These are phyloP conservation scores for Adansonia grandidieri DNA, from an alignment of 441 rosid species.

Conservation along the genomic window DNA sequence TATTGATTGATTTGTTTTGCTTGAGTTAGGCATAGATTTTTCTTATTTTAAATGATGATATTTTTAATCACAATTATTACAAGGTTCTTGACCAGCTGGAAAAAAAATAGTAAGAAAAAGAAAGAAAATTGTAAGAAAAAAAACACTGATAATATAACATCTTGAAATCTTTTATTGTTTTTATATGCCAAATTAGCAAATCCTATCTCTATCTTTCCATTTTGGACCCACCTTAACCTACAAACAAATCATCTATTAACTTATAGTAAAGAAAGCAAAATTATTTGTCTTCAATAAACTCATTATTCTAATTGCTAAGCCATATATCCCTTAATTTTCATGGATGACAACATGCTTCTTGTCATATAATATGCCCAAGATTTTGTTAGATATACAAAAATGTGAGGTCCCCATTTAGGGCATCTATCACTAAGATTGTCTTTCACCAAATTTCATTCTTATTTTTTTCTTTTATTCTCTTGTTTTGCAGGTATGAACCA, in stretches of 20 bases:
- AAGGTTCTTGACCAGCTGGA: background rate
- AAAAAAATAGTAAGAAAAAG: background rate
- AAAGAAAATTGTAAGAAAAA: too few species aligned
- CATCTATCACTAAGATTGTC: constrained; percentile 32
- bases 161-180: background rate
- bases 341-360: constrained; percentile 26
- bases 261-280: background rate
- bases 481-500: background rate
- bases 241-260: constrained; percentile 29
- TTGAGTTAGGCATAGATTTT: background rate
- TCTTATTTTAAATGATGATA: background rate
- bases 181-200: constrained; percentile 5
- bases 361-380: constrained; percentile 32
- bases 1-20: background rate
- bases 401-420: constrained; percentile 28
- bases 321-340: constrained; percentile 10
- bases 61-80: background rate
- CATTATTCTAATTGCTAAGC: constrained; percentile 9
- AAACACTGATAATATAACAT: too few species aligned
- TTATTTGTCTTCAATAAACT: constrained; percentile 22
- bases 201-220: constrained; percentile 28
- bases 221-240: constrained; percentile 27
- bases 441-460: background rate
- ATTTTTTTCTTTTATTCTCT: background rate
- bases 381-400: constrained; percentile 39